Evolutionary conservation across 805 yeast species (phyloP), one percentile per base, ranked within the genome.

Genomic region (Pichia scutulata): DNA sequence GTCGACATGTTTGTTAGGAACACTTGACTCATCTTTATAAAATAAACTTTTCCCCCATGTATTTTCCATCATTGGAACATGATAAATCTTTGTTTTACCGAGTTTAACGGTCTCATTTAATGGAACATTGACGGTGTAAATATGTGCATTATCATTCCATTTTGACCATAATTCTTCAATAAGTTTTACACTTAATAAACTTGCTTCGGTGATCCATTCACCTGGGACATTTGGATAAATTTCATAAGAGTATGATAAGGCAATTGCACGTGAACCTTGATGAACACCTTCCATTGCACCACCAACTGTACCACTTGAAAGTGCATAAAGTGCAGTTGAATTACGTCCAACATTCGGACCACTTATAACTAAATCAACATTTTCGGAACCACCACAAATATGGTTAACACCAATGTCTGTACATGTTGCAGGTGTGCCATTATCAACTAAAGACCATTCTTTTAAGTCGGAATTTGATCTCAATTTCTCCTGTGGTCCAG

Each of bases 281-380:
- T 90, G 78, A 2, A 85, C 86, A 1, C 90, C 95, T 69, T 93
- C 99, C 89, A 90, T 78, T 1, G 97, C 93, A 4, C 96, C 98
- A 24, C 99, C 99, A 18, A 93, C 84, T 2, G 99, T 93, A 14
- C 99, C 99, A 57, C 95, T 84, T 5, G 97, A 81, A 59, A 93
- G 76, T 49, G 89, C 86, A 66, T 89, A 93, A 43, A 92, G 78
- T 7, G 95, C 89, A 23, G 92, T 81, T 2, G 96, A 82, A 67
- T 93, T 93, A 62, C 96, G 80, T 22, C 99, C 99, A 57, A 85
- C 92, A 64, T 93, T 93, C 8, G 99, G 99, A 1, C 99, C 99
- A 49, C 96, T 86, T 22, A 93, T 66, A 6, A 93, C 97, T 52
- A 92, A 70, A 67, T 93, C 97, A 22, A 90, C 80, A 1, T 84